Base-by-base conservation (phyloP, 352 stramenopile species). In the Peronospora farinosa region DNA sequence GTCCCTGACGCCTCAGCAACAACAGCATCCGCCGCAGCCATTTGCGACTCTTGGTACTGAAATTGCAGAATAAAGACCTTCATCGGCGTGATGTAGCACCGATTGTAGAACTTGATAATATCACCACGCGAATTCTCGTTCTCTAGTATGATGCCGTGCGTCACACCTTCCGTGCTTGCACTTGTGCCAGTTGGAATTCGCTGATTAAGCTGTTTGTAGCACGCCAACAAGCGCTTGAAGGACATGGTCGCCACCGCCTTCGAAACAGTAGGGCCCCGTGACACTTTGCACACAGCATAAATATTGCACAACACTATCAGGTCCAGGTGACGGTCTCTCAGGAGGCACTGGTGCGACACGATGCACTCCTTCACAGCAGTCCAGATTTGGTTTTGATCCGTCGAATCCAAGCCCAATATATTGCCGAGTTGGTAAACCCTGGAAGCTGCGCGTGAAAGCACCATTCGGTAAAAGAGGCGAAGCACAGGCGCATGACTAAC, bases 51-150 rank as follows among this genome's bases (percentile, higher is more conserved):
- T n/a, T 89, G 78, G 3, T 70, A 64, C 51, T 91, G 81, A 49
- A 90, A 94, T 53, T 94, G 84, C 13, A 94, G 68, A 55, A 94
- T 67, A 36, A 94, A 91, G 10, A 79, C 63, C 51, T 94, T 94
- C 80, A 94, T 88, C 1, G 72, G 65, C 3, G 77, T 67, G 51
- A 92, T 87, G 51, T 77, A 92, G 57, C 78, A 90, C 9, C 77
- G 67, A 47, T 92, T 94, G 68, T 94, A 94, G 44, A 92, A 94
- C 65, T 90, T 92, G 65, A 94, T 92, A 50, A 94, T 88, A 46
- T 94, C 80, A 27, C 83, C 83, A n/a, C 67, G 66, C 5, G 67
- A 68, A 33, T 78, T 63, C 15, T 66, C 41, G 32, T 69, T 58
- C 30, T 91, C 78, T 6, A 92, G 57, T 43, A 83, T 81, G 51